A percentile compares a stretch with the other conserved stretches of the same genome.
These are phyloP conservation scores for Penicillium macrosclerotiorum DNA, from an alignment of 495 filamentous ascomycete species.

Conservation along the genomic window DNA sequence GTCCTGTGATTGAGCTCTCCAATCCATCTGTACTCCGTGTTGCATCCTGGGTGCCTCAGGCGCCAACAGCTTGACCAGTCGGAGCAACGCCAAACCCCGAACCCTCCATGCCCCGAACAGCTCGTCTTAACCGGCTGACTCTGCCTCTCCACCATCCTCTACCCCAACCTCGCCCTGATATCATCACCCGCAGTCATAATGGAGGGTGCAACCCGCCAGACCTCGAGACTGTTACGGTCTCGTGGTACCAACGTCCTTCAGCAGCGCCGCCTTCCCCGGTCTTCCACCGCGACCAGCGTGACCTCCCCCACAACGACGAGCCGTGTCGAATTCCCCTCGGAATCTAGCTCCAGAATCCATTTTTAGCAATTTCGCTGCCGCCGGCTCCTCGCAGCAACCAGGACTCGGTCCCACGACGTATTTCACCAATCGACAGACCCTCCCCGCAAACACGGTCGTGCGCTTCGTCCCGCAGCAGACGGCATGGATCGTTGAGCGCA, in stretches of 20 bases:
- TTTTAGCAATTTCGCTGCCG: constrained; percentile 21
- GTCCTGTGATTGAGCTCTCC: no score
- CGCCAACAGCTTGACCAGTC: constrained; percentile 11
- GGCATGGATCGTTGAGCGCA: constrained; percentile 98
- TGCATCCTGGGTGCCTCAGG: constrained; percentile 25
- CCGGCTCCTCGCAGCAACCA: constrained; percentile 18
- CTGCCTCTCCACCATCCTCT: constrained; percentile 13
- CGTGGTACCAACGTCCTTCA: constrained; percentile 24
- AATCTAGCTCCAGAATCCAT: constrained; percentile 36
- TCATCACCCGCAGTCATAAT: constrained; percentile 26
- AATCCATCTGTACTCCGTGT: not conserved
- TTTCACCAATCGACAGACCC: constrained; percentile 59
- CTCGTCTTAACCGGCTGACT: constrained; percentile 14
- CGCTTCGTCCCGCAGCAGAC: constrained; percentile 98
- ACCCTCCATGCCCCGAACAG: constrained; percentile 9
- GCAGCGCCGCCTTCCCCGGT: constrained; percentile 19
- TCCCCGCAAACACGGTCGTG: constrained; percentile 91
- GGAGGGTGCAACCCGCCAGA: constrained; percentile 41
- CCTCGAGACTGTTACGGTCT: constrained; percentile 36
- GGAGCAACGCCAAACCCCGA: constrained; percentile 16
- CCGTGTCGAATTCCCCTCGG: constrained; percentile 33
- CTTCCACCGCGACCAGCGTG: constrained; percentile 19
- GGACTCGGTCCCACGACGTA: constrained; percentile 36
- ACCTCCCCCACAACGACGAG: constrained; percentile 30
- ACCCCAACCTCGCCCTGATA: not conserved